Conservation (phyloP, 441 rosid species). For the Metrosideros polymorpha region DNA sequence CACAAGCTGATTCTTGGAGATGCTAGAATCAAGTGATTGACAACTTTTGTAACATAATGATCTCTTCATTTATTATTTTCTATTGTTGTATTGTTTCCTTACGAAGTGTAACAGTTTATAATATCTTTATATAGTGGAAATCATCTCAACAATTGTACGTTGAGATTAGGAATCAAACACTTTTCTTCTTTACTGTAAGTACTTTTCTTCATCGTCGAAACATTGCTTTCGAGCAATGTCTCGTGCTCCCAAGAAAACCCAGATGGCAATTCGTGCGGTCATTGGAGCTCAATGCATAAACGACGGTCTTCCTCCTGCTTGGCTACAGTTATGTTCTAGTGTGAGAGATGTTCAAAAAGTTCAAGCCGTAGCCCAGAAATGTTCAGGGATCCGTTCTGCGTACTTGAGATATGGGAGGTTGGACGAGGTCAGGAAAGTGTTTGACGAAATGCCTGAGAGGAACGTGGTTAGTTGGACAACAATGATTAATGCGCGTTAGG, state of each 20-base stretch:
- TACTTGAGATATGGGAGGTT: constrained; percentile 32
- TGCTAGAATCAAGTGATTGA: no score
- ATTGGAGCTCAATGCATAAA: constrained; percentile 11
- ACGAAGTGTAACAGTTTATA: no score
- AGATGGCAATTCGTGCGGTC: background rate
- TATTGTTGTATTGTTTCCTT: no score
- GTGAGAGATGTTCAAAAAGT: constrained; percentile 31
- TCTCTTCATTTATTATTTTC: no score
- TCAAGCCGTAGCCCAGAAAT: constrained; percentile 44
- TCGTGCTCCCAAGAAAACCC: background rate
- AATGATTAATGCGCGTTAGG: constrained; percentile 58
- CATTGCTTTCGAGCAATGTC: background rate
- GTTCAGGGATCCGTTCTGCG: constrained; percentile 16
- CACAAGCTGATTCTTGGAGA: no score
- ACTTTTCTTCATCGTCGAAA: background rate
- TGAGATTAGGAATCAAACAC: background rate
- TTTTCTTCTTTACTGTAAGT: background rate
- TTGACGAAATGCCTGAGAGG: constrained; percentile 53
- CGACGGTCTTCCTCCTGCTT: constrained; percentile 31
- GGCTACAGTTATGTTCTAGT: constrained; percentile 44
- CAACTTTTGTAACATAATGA: no score
- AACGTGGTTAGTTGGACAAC: constrained; percentile 74
- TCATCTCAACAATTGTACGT: no score
- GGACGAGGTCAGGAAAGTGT: constrained; percentile 52
- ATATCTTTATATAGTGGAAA: no score